Conservation (phyloP, 2,329 filamentous ascomycete genomes). For the Cladophialophora psammophila region DNA sequence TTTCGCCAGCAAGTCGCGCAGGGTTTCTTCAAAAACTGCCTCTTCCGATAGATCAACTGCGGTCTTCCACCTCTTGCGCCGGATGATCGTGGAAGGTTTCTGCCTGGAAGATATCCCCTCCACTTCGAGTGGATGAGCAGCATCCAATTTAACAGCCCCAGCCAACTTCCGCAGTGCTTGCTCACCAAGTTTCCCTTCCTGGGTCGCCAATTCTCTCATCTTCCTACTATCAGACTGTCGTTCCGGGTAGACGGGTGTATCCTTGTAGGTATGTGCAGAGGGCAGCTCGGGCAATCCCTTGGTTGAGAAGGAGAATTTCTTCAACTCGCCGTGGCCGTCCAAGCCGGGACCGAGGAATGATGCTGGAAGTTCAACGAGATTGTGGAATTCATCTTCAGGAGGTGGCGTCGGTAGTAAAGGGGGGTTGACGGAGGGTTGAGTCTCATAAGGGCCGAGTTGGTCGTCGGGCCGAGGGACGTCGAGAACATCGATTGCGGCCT, state of each 20-base stretch:
- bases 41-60: constrained; percentile 48
- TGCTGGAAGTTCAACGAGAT: constrained; percentile 44
- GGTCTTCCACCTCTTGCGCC: constrained; percentile 37
- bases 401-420: constrained; percentile 50
- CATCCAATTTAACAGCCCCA: constrained; percentile 55
- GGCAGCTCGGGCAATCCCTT: constrained; percentile 68
- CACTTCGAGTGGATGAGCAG: constrained; percentile 50
- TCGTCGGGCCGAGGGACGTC: constrained; percentile 44
- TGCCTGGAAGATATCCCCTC: constrained; percentile 43
- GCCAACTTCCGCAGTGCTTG: constrained; percentile 69
- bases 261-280: constrained; percentile 69
- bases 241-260: constrained; percentile 65
- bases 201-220: constrained; percentile 68
- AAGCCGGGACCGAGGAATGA: constrained; percentile 61
- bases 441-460: constrained; percentile 39
- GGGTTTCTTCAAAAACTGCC: constrained; percentile 63
- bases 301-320: constrained; percentile 62
- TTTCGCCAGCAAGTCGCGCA: constrained; percentile 58
- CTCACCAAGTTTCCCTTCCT: constrained; percentile 71
- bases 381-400: constrained; percentile 48
- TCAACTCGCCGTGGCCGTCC: constrained; percentile 55
- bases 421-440: constrained; percentile 43
- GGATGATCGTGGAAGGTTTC: constrained; percentile 36
- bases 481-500: constrained; percentile 57
- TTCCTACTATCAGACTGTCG: constrained; percentile 67